Base-by-base conservation (phyloP, 2,329 filamentous ascomycete genomes). In the Alternaria infectoria region DNA sequence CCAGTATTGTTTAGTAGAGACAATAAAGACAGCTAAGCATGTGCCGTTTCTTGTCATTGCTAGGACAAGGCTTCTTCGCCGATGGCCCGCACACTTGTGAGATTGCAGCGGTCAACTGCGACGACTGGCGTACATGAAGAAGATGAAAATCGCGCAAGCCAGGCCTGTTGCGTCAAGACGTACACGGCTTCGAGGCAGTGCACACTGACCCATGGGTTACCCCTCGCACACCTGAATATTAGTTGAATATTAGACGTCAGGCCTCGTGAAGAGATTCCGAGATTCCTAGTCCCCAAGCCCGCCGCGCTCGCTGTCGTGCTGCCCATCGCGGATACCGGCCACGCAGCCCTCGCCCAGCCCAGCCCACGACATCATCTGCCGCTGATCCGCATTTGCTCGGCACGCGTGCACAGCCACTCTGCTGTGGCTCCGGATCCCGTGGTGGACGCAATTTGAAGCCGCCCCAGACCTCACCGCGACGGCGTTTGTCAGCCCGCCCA, bases 401-500 rank as follows among this genome's bases (percentile, higher is more conserved):
- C 54, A 50, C 52, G n/a, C 23, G 45, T 58, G 59, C 59, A 62
- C 60, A 59, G 60, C 60, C 60, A 62, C 60, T 23, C 49, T 54
- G 3, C 30, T 62, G 60, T 62, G 60, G 60, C 60, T 36, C 60
- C 26, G 47, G 43, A 44, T n/a, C 43, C 26, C 59, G 47, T 47
- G 43, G 54, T 43, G 15, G 54, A 25, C 25, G 47, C 59, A 47
- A 58, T 51, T 62, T 52, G 54, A 62, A 58, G 54, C 11, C 19
- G 36, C 11, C 59, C 52, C 26, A 46, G 25, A 54, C 36, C 21
- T 49, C 19, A 17, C 23, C 55, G 13, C 61, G 32, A 46, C 61
- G 32, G 54, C 59, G 59, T 67, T 64, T 66, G 64, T 68, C 47
- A 65, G 65, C 67, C 54, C 43, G 49, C 45, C 17, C 25, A 19